A percentile compares a stretch with the other conserved stretches of the same genome.
phyloP scores from a whole-genome alignment of 2,329 filamentous ascomycete genomes.

The Lasiodiplodia hormozganensis region DNA sequence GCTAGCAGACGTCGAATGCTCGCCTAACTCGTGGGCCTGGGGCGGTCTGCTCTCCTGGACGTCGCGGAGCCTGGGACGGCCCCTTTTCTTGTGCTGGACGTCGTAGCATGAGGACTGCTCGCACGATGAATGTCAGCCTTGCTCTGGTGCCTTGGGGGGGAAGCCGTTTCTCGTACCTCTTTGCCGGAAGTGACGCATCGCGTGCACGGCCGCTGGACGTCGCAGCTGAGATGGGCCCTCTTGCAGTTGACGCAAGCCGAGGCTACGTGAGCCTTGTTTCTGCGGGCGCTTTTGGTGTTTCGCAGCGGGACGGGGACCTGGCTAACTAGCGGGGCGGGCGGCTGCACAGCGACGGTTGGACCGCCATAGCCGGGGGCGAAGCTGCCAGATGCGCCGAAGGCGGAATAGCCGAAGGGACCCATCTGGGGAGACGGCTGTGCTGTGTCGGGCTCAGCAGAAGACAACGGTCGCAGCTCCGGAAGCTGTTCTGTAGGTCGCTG shows the following conservation, averaged over 20 bases:
- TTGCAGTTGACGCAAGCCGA: conserved; percentile 88
- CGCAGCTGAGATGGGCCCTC: conserved; percentile 74
- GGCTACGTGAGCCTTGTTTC: conserved; percentile 79
- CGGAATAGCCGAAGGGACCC: conserved; percentile 26
- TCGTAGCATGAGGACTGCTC: conserved; percentile 76
- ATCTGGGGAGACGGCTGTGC: conserved; percentile 25
- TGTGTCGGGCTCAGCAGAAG: conserved; percentile 18
- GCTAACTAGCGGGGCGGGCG: conserved; percentile 16
- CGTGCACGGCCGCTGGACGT: conserved; percentile 76
- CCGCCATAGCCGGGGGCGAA: conserved; percentile 20
- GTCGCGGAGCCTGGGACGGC: conserved; percentile 77
- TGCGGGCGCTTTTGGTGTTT: conserved; percentile 44
- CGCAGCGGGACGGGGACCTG: conserved; percentile 29
- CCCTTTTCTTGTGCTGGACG: conserved; percentile 85
- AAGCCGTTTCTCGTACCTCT: conserved; percentile 49
- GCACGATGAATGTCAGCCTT: conserved; percentile 7
- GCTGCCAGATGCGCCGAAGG: conserved; percentile 20
- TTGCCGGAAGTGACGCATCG: conserved; percentile 81
- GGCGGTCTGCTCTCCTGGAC: conserved; percentile 59
- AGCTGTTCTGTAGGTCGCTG: neutral
- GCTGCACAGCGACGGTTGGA: conserved; percentile 21
- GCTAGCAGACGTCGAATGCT: conserved; percentile 37
- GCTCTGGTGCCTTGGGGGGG: neutral
- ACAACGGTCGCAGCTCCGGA: conserved; percentile 17
- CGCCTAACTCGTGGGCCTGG: conserved; percentile 37